Evolutionary conservation across 73 alveolate genomes (phyloP), one percentile per base, ranked within the genome.

Genomic region (Tetrahymena elliotti): DNA sequence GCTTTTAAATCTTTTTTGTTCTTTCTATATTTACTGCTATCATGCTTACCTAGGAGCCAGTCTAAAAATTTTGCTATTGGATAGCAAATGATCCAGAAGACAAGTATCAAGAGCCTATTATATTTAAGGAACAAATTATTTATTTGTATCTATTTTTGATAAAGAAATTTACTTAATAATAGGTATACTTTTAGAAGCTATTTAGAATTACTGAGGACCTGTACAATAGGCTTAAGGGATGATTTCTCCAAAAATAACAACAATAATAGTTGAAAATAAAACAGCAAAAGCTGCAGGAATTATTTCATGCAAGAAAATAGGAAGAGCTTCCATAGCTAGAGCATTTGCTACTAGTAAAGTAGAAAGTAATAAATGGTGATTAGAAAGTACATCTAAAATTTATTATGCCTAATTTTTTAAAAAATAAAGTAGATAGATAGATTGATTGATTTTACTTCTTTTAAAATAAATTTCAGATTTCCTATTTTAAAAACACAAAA

Each of bases 181-280:
- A 37, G 99, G 99, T 2, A 99, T 98, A 84, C 97, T 93, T 34
- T 94, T 96, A 84, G 99, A 96, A 20, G 99, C 99, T n/a, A 99
- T 99, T 84, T 95, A 95, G 95, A 99, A 96, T 98, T 99, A 98
- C 41, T 95, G 95, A 20, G 99, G 99, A 47, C 99, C 99, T 33
- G 99, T 99, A 84, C 99, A 98, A 38, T 98, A 97, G 38, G 99
- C 99, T 41, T 98, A 98, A 34, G 99, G 99, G 82, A 99, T 99
- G 39, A 99, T 98, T 93, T 99, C 99, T n/a, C 99, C 99, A 41
- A 99, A 97, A 53, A 98, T 96, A 53, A 99, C 95, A 33, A 98
- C 96, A 13, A 98, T 97, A 7, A 99, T 96, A 11, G 98, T 99
- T 93, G 99, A 98, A 31, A 99, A 95, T 27, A 99, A 88, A 39